A percentile compares a stretch with the other conserved stretches of the same genome.
These are phyloP conservation scores for Raddia guianensis DNA, from an alignment of 176 grass and related monocot species.

Conservation along the genomic window DNA sequence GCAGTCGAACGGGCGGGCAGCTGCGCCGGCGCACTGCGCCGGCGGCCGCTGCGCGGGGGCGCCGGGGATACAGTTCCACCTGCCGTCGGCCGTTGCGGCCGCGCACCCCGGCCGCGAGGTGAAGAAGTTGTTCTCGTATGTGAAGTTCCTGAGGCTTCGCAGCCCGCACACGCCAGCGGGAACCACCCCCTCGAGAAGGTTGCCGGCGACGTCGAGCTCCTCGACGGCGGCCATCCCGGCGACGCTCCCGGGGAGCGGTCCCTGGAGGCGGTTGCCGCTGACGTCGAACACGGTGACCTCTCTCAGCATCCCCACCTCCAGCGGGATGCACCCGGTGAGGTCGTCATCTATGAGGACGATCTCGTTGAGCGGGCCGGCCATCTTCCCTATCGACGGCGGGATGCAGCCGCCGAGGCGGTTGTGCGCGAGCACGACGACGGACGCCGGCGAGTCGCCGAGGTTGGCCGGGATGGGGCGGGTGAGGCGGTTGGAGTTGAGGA, in stretches of 20 bases:
- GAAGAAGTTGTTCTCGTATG: conserved; percentile 59
- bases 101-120: background rate
- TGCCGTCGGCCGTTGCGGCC: conserved; percentile 26
- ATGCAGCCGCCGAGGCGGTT: conserved; percentile 38
- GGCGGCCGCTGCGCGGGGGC: conserved; percentile 45
- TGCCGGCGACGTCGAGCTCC: conserved; percentile 42
- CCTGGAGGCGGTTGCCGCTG: conserved; percentile 47
- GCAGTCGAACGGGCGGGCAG: conserved; percentile 42
- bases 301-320: conserved; percentile 36
- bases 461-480: conserved; percentile 37
- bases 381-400: conserved; percentile 38
- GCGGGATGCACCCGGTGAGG: conserved; percentile 47
- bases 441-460: conserved; percentile 44
- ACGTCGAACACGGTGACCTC: conserved; percentile 44
- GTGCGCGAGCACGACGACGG: conserved; percentile 56
- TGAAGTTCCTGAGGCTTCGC: conserved; percentile 53
- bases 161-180: conserved; percentile 31
- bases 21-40: conserved; percentile 39
- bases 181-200: conserved; percentile 37
- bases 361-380: conserved; percentile 53
- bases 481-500: conserved; percentile 73
- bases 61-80: conserved; percentile 54
- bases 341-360: conserved; percentile 53
- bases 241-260: conserved; percentile 25
- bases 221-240: background rate